Evolutionary conservation across 2,329 filamentous ascomycete species (phyloP).

Genomic region (Botrytis paeoniae): DNA sequence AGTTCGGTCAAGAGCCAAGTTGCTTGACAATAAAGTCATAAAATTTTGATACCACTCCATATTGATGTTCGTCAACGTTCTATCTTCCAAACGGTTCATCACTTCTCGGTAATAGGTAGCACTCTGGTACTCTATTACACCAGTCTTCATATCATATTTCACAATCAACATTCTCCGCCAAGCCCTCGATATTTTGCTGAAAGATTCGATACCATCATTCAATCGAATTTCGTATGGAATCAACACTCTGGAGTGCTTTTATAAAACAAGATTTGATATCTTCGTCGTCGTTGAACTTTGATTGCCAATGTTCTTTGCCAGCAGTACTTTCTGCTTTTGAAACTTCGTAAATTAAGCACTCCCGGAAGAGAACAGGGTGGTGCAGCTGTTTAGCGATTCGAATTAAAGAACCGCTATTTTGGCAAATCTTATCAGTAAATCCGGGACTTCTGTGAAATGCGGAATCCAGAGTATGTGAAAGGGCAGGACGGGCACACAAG

Average conservation of each 20-base stretch:
- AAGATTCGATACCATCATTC: background rate
- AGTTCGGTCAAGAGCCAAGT: background rate
- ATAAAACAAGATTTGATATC: background rate
- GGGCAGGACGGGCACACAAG: conserved; percentile 21
- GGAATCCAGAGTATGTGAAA: background rate
- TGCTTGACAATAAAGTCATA: background rate
- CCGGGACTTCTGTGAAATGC: background rate
- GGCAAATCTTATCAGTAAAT: background rate
- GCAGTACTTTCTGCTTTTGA: background rate
- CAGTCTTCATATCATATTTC: background rate
- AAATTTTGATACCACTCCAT: background rate
- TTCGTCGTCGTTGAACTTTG: background rate
- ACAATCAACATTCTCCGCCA: background rate
- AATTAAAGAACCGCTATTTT: background rate
- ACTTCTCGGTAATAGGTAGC: background rate
- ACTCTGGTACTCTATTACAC: background rate
- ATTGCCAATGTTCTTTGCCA: background rate
- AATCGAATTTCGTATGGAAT: background rate
- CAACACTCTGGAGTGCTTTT: background rate
- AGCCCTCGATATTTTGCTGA: background rate
- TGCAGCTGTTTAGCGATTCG: conserved; percentile 7
- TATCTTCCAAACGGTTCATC: background rate
- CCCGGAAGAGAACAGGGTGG: conserved; percentile 16
- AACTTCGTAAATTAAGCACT: conserved; percentile 8
- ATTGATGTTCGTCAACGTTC: background rate